phyloP scores from a whole-genome alignment of 495 filamentous ascomycete genomes.

The Annulohypoxylon moriforme region DNA sequence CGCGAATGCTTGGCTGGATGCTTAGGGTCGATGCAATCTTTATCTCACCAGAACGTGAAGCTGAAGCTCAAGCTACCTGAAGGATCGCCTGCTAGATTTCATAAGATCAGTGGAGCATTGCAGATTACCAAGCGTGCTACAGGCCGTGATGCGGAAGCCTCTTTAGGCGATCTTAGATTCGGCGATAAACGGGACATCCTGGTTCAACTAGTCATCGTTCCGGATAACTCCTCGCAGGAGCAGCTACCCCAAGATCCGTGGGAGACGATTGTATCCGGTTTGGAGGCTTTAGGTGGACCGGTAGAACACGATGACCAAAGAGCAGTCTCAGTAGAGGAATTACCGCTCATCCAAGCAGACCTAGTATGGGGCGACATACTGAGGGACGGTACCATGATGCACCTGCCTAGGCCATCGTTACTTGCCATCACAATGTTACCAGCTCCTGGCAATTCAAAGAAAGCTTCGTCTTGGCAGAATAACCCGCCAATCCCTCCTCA shows the following conservation, averaged over 20 bases:
- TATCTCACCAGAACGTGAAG: constrained; percentile 99
- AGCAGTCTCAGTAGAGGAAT: constrained; percentile 88
- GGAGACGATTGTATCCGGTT: constrained; percentile 95
- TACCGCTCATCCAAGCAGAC: constrained; percentile 95
- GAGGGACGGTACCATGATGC: constrained; percentile 87
- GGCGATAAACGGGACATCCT: constrained; percentile 98
- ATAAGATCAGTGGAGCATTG: constrained; percentile 97
- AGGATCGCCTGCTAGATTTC: constrained; percentile 96
- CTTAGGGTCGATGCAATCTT: constrained; percentile 90
- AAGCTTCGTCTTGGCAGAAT: constrained; percentile 67
- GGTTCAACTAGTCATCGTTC: constrained; percentile 92
- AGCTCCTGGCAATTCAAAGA: constrained; percentile 69
- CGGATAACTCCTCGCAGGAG: constrained; percentile 88
- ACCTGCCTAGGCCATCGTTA: constrained; percentile 88
- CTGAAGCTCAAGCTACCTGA: constrained; percentile 94
- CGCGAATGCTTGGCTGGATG: constrained; percentile 97
- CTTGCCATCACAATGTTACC: constrained; percentile 99
- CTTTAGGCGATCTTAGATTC: constrained; percentile 91
- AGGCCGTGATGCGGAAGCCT: constrained; percentile 92
- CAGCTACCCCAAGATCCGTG: constrained; percentile 91
- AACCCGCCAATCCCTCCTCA: constrained; percentile 93
- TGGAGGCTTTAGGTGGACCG: constrained; percentile 94
- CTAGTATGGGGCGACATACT: constrained; percentile 94
- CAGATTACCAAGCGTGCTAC: constrained; percentile 99
- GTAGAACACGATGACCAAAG: constrained; percentile 88